phyloP scores from a whole-genome alignment of 305 asterid genomes.

The Caryopteris hybrid region DNA sequence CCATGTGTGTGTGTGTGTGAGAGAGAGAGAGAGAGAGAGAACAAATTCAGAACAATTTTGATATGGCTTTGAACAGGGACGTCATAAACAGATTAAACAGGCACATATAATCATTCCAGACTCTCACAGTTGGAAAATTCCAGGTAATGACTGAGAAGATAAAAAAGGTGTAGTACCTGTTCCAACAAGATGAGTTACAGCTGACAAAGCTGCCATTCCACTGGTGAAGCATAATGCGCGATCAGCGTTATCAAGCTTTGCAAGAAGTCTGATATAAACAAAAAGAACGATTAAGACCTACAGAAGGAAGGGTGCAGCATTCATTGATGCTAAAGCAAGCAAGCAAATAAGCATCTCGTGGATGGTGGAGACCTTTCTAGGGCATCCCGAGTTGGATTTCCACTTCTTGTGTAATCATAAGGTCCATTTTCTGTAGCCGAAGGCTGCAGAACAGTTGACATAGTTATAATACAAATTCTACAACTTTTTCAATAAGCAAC shows the following conservation, averaged over 20 bases:
- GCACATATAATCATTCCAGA: too few relatives aligned
- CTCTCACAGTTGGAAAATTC: too few relatives aligned
- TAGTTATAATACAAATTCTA: background rate
- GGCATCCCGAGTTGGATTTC: constrained; percentile 89
- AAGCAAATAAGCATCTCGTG: constrained; percentile 14
- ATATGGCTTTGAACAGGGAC: too few relatives aligned
- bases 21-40: too few relatives aligned
- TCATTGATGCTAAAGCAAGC: background rate
- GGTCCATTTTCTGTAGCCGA: constrained; percentile 71
- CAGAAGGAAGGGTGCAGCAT: background rate
- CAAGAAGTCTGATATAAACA: constrained; percentile 55
- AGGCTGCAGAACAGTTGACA: constrained; percentile 50
- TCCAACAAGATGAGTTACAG: constrained; percentile 76
- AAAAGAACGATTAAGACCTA: constrained; percentile 11
- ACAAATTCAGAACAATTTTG: too few relatives aligned
- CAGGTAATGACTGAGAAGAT: too few relatives aligned
- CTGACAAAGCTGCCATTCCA: constrained; percentile 94
- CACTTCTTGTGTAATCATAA: constrained; percentile 91
- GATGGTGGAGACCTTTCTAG: constrained; percentile 59
- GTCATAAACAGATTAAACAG: too few relatives aligned
- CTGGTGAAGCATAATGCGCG: constrained; percentile 87
- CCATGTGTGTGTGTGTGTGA: too few relatives aligned
- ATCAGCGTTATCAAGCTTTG: constrained; percentile 89
- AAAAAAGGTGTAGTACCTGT: constrained; percentile 40
- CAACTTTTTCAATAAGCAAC: background rate